A percentile compares a stretch with the other conserved stretches of the same genome.
Evolutionary conservation across 176 grass and related monocot genomes (phyloP).

Genomic region (Oryza meyeriana): DNA sequence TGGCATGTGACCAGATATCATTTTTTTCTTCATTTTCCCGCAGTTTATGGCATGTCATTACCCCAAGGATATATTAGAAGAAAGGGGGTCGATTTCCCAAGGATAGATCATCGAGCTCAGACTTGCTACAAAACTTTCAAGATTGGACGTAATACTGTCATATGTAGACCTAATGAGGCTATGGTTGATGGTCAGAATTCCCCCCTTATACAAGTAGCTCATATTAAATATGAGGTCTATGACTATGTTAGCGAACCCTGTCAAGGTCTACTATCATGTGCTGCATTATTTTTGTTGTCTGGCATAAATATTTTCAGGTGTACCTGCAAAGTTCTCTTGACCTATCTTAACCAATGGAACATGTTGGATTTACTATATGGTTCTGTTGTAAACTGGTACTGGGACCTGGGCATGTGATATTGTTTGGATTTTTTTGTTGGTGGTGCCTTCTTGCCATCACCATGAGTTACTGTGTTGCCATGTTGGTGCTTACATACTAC

Average conservation of each 20-base stretch:
- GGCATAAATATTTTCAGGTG: background rate
- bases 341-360: background rate
- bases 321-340: background rate
- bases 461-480: too few species aligned
- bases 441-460: background rate
- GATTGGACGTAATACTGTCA: slow-evolving; percentile 46
- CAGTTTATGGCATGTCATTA: slow-evolving; percentile 47
- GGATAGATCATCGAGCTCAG: slow-evolving; percentile 40
- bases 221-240: slow-evolving; percentile 23
- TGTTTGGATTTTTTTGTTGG: slow-evolving; percentile 11
- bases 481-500: background rate
- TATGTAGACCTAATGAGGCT: slow-evolving; percentile 47
- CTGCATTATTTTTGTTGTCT: slow-evolving; percentile 9
- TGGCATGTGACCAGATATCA: slow-evolving; percentile 22
- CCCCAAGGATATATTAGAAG: slow-evolving; percentile 50
- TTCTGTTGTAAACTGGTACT: background rate
- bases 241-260: background rate
- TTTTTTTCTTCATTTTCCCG: slow-evolving; percentile 36
- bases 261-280: background rate
- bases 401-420: background rate
- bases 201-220: slow-evolving; percentile 31
- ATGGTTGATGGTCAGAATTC: slow-evolving; percentile 54
- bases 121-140: slow-evolving; percentile 65
- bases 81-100: slow-evolving; percentile 34
- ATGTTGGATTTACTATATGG: background rate